Percentiles rank a stretch among this genome's conserved stretches.
These are phyloP conservation scores for Apostasia ramifera DNA, from an alignment of 106 monocot genomes.

Conservation along the genomic window DNA sequence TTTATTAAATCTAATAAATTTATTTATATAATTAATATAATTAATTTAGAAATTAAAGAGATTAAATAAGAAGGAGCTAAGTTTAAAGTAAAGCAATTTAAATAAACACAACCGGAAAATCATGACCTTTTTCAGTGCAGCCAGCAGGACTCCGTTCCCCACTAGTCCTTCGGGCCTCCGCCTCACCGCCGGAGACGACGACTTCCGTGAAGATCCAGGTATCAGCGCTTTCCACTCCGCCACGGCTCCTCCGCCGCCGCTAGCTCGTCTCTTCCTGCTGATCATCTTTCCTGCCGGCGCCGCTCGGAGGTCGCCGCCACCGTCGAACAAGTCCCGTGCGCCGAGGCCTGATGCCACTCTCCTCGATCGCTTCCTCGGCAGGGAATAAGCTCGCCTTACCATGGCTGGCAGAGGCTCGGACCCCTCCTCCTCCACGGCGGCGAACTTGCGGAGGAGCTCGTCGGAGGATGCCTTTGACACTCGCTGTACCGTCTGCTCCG, in stretches of 20 bases:
- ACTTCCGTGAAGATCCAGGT: conserved; percentile 5
- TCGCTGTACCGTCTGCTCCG: conserved; percentile 27
- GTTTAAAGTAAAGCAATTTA: no score
- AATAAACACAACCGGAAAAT: no score
- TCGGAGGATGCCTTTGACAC: conserved; percentile 78
- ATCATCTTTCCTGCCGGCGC: background rate
- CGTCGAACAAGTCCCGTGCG: conserved; percentile 10
- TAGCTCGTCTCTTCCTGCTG: conserved; percentile 10
- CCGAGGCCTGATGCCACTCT: conserved; percentile 26
- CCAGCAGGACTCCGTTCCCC: conserved; percentile 34
- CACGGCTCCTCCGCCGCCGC: conserved; percentile 16
- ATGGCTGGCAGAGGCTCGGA: conserved; percentile 3
- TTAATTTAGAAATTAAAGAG: no score
- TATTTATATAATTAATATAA: no score
- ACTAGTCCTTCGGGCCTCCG: conserved; percentile 21
- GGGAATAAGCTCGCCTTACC: background rate
- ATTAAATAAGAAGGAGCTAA: no score
- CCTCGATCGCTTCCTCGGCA: conserved; percentile 25
- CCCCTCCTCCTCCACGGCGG: conserved; percentile 31
- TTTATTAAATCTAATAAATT: no score
- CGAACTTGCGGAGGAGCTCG: conserved; percentile 77
- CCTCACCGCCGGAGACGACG: conserved; percentile 1
- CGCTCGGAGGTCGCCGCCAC: background rate
- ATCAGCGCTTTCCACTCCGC: conserved; percentile 48
- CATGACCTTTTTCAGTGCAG: conserved; percentile 52